These are phyloP conservation scores for Sugiyamaella floridensis DNA, from an alignment of 805 yeast species.

Conservation along the genomic window DNA sequence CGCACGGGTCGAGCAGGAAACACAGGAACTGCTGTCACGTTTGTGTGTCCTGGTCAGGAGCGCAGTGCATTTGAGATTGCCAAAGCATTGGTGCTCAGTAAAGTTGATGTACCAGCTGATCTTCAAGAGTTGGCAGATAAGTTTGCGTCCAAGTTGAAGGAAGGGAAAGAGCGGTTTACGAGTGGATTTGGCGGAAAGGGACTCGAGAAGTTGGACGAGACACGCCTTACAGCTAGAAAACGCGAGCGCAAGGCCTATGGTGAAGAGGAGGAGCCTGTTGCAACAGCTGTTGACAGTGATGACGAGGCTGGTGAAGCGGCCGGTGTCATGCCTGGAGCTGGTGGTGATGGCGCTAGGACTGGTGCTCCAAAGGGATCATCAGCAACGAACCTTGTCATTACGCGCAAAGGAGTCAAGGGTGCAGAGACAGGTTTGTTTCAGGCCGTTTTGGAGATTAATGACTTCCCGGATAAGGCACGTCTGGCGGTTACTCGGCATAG, in stretches of 20 bases:
- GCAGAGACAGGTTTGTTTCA: conserved; percentile 49
- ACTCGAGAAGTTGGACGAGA: conserved; percentile 63
- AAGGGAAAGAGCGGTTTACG: conserved; percentile 53
- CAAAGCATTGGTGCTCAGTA: conserved; percentile 56
- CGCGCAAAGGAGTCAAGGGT: conserved; percentile 25
- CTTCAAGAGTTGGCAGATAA: conserved; percentile 44
- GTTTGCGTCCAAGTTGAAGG: conserved; percentile 55
- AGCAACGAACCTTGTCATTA: too few relatives aligned
- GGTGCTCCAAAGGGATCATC: too few relatives aligned
- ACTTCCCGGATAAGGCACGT: conserved; percentile 53
- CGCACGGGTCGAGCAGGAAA: conserved; percentile 91
- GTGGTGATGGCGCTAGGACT: too few relatives aligned
- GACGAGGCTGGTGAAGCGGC: conserved; percentile 9
- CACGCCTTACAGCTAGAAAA: conserved; percentile 45
- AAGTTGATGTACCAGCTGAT: conserved; percentile 46
- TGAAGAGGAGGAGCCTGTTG: conserved; percentile 31
- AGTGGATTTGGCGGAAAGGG: conserved; percentile 84
- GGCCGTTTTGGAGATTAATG: conserved; percentile 72
- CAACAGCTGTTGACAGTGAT: conserved; percentile 26
- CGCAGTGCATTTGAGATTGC: conserved; percentile 62
- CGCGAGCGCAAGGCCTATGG: conserved; percentile 47
- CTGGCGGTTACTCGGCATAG: conserved; percentile 48
- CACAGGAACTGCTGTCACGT: conserved; percentile 67
- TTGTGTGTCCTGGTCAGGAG: conserved; percentile 56
- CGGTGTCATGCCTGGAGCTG: too few relatives aligned